These are phyloP conservation scores for Cercospora sp. DNA, from an alignment of 2,329 filamentous ascomycete species.

Conservation along the genomic window DNA sequence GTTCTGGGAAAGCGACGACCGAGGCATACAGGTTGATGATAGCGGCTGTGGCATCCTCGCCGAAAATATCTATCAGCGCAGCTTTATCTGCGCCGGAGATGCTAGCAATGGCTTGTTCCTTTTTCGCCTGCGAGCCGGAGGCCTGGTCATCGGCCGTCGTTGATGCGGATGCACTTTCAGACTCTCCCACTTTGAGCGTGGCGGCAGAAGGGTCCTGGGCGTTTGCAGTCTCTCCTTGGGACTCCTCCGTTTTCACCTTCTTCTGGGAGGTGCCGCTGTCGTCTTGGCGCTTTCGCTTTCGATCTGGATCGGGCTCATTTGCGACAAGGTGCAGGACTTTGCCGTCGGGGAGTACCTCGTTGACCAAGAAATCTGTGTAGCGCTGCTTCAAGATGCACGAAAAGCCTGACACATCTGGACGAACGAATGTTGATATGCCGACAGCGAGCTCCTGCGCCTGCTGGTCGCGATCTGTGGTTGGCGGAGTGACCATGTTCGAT, in stretches of 20 bases:
- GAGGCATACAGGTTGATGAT: conserved; percentile 58
- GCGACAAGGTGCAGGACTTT: conserved; percentile 70
- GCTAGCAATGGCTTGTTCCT: conserved; percentile 25
- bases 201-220: conserved; percentile 10
- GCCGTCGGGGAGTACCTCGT: conserved; percentile 78
- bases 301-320: conserved; percentile 33
- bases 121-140: conserved; percentile 11
- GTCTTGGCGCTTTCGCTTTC: conserved; percentile 30
- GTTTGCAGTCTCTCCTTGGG: conserved; percentile 10
- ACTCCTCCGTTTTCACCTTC: conserved; percentile 17
- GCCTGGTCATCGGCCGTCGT: background rate
- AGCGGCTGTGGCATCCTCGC: conserved; percentile 49
- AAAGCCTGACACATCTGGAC: conserved; percentile 59
- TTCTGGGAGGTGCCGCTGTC: conserved; percentile 21
- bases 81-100: conserved; percentile 43
- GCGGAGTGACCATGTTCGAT: conserved; percentile 1
- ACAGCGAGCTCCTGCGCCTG: conserved; percentile 45
- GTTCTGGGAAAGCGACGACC: conserved; percentile 54
- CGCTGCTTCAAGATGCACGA: conserved; percentile 68
- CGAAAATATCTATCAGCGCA: conserved; percentile 51
- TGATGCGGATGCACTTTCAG: background rate
- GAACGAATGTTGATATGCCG: conserved; percentile 66
- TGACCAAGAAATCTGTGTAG: conserved; percentile 90
- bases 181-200: background rate
- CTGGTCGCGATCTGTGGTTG: conserved; percentile 15